Conservation (phyloP, 768 basidiomycete genomes). For the Fomitopsis serialis region DNA sequence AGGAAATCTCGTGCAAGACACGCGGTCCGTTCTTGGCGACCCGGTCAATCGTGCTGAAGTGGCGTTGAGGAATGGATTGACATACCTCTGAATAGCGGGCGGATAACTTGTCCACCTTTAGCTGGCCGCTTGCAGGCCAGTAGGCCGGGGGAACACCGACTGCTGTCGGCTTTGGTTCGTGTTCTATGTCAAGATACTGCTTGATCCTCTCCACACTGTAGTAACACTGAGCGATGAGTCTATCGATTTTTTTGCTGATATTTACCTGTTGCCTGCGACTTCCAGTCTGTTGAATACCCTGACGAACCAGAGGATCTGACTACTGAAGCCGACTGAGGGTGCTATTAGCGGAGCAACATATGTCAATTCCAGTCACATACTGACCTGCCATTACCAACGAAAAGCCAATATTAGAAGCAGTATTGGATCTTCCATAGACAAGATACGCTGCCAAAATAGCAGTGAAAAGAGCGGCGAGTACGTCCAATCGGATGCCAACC, state of each 20-base stretch:
- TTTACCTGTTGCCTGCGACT: conserved; percentile 32
- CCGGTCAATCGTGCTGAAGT: too few relatives aligned
- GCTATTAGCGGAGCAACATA: too few relatives aligned
- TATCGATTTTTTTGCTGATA: too few relatives aligned
- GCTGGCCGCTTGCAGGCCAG: conserved; percentile 52
- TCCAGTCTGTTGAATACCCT: conserved; percentile 41
- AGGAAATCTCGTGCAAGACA: conserved; percentile 47
- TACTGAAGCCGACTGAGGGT: conserved; percentile 52
- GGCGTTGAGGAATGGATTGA: not conserved
- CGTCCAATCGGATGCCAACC: conserved; percentile 47
- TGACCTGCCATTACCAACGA: conserved; percentile 47
- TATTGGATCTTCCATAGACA: conserved; percentile 32
- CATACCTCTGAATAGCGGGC: conserved; percentile 36
- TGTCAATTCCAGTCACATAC: not conserved
- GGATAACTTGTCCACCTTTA: conserved; percentile 42
- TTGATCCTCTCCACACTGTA: conserved; percentile 42
- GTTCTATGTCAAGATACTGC: conserved; percentile 48
- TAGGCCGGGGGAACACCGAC: conserved; percentile 48
- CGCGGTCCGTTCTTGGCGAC: conserved; percentile 39
- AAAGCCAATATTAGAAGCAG: conserved; percentile 44
- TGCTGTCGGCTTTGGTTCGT: conserved; percentile 36
- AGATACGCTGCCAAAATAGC: conserved; percentile 52
- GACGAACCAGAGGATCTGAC: conserved; percentile 50
- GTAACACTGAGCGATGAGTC: not conserved
- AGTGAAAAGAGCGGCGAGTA: conserved; percentile 52